Conservation (phyloP, 2,329 filamentous ascomycete genomes). For the Aspergillus sp. region DNA sequence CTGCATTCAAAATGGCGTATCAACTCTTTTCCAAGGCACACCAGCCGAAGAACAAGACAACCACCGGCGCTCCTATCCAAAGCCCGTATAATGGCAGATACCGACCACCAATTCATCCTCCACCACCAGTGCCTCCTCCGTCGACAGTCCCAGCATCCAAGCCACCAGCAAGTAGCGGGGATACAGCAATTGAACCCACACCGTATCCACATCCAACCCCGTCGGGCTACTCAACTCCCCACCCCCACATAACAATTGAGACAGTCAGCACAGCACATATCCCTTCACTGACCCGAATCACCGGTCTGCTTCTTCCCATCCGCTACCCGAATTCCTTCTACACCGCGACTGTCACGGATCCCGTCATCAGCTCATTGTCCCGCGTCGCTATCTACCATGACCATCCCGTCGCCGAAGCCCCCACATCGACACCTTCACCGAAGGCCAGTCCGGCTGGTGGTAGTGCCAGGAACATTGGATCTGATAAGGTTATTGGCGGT, state of each 20-base stretch:
- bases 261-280: constrained; percentile 49
- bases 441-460: constrained; percentile 5
- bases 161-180: constrained; percentile 12
- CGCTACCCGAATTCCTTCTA: constrained; percentile 57
- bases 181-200: constrained; percentile 21
- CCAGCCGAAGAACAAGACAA: constrained; percentile 18
- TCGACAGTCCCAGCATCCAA: constrained; percentile 19
- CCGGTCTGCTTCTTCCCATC: constrained; percentile 53
- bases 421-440: constrained; percentile 9
- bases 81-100: constrained; percentile 10
- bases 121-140: constrained; percentile 21
- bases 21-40: constrained; percentile 32
- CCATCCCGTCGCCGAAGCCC: constrained; percentile 27
- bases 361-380: constrained; percentile 47
- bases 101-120: constrained; percentile 25
- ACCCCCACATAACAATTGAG: constrained; percentile 48
- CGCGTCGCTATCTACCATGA: constrained; percentile 55
- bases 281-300: constrained; percentile 51
- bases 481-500: constrained; percentile 42
- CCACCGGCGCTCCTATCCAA: constrained; percentile 17
- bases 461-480: constrained; percentile 16
- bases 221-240: constrained; percentile 26
- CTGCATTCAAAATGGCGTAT: constrained; percentile 25
- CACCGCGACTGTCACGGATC: constrained; percentile 52
- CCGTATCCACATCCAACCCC: constrained; percentile 24